phyloP scores from a whole-genome alignment of 2,329 filamentous ascomycete genomes.

The Arthrobotrys musiformis region DNA sequence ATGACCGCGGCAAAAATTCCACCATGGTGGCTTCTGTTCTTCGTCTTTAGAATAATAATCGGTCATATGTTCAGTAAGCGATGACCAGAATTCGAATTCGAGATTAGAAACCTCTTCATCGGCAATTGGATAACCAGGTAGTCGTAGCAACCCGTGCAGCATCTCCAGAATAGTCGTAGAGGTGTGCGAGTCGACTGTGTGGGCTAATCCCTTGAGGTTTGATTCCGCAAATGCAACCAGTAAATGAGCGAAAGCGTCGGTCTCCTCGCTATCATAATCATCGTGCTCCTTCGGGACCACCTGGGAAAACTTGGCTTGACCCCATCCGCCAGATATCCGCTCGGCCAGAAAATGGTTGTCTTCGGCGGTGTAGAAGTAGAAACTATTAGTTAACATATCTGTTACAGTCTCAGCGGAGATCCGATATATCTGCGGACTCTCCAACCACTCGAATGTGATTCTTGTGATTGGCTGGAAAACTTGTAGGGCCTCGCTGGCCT shows the following conservation, averaged over 20 bases:
- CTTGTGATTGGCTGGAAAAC: slow-evolving; percentile 52
- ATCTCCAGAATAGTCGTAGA: slow-evolving; percentile 69
- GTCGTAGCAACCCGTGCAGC: slow-evolving; percentile 74
- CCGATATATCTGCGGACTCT: slow-evolving; percentile 69
- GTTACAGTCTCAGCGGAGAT: slow-evolving; percentile 60
- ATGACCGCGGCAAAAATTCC: slow-evolving; percentile 69
- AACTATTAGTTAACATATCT: slow-evolving; percentile 74
- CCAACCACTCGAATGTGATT: slow-evolving; percentile 65
- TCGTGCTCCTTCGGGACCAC: slow-evolving; percentile 72
- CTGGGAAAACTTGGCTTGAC: slow-evolving; percentile 68
- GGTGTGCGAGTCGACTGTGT: slow-evolving; percentile 65
- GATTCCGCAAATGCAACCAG: slow-evolving; percentile 76
- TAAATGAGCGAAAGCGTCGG: slow-evolving; percentile 73
- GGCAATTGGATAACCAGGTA: slow-evolving; percentile 73
- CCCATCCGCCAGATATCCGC: slow-evolving; percentile 73
- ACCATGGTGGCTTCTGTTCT: slow-evolving; percentile 67
- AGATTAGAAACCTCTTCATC: slow-evolving; percentile 80
- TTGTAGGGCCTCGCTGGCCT: slow-evolving; percentile 42
- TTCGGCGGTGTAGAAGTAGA: slow-evolving; percentile 70
- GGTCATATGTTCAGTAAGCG: slow-evolving; percentile 75
- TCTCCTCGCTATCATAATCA: slow-evolving; percentile 66
- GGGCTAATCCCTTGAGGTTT: slow-evolving; percentile 71
- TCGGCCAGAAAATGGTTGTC: slow-evolving; percentile 70
- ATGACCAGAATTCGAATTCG: slow-evolving; percentile 83
- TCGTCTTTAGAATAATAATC: slow-evolving; percentile 70